Evolutionary conservation across 202 grass and related monocot genomes (phyloP), one percentile per base, ranked within the genome.

Genomic region (Cymbopogon flexuosus): DNA sequence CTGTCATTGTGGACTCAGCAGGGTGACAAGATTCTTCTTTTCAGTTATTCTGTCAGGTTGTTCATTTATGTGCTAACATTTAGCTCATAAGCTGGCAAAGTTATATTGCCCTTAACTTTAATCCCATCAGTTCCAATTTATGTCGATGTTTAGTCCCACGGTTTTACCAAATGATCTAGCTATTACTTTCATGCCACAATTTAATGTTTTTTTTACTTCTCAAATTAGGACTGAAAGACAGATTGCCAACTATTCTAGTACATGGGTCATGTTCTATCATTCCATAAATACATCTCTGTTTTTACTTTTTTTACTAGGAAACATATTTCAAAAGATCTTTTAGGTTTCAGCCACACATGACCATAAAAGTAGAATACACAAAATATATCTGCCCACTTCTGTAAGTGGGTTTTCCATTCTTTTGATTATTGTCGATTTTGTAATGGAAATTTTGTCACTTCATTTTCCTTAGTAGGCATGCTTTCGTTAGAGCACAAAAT

Each of bases 31-130:
- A 93, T 93, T 87, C 95, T 97, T 83, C 84, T 97, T 62, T 97
- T 97, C 86, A 97, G 95, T 80, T 94, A 94, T 76, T 97, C 95
- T 84, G 95, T 97, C 88, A 94, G 94, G 94, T 94, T 63, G 40
- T 69, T 76, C 19, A 65, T 80, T 83, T 81, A 67, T 73, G 24
- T 54, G 10, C 27, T 34, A 46, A 59, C 84, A n/a, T 52, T 84
- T 87, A 68, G 13, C 60, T 59, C 21, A 6, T 57, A 47, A n/a
- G 47, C 29, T 58, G 4, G 33, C 49, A 54, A 78, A 58, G 47
- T 16, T 58, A 23, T 31, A 58, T 46, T 74, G 23, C 37, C 54
- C 68, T 79, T 18, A 62, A 72, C 46, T 15, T 22, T 78, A 14
- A 4, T 51, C 45, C 31, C n/a, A 39, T 63, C 64, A 4, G 0